Evolutionary conservation across 306 rosid genomes (phyloP).

Genomic region (Vicia villosa): DNA sequence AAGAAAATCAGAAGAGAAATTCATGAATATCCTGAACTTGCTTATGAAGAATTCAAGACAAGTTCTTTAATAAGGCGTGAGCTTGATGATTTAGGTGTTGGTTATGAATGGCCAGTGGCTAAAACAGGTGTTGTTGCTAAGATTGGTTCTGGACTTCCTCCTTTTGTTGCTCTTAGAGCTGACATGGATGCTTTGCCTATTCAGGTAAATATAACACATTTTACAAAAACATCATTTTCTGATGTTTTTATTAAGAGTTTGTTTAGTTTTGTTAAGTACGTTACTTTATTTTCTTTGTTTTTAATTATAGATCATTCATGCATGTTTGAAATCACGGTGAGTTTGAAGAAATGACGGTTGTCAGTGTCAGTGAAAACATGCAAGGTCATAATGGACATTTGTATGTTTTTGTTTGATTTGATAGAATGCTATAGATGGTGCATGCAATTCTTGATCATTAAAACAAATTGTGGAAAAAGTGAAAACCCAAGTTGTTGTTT

Average conservation of each 20-base stretch:
- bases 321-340: neutral
- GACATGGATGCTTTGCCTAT: constrained; percentile 97
- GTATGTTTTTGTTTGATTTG: neutral
- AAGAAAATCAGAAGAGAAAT: constrained; percentile 69
- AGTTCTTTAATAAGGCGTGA: constrained; percentile 70
- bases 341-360: neutral
- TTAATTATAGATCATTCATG: neutral
- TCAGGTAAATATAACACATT: constrained; percentile 50
- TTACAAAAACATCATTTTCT: neutral
- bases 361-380: neutral
- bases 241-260: neutral
- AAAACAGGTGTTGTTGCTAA: constrained; percentile 74
- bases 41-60: constrained; percentile 71
- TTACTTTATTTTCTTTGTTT: neutral
- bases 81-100: constrained; percentile 61
- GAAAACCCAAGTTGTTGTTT: no score
- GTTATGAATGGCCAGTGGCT: constrained; percentile 82
- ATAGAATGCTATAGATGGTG: constrained; percentile 5
- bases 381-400: neutral
- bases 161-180: constrained; percentile 50
- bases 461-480: neutral
- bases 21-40: constrained; percentile 85
- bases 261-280: neutral
- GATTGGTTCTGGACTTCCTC: constrained; percentile 63
- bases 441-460: constrained; percentile 6